Percentiles rank a stretch among this genome's conserved stretches.
Evolutionary conservation across 805 yeast genomes (phyloP).

Genomic region (Jamesozyma jinghongensis): DNA sequence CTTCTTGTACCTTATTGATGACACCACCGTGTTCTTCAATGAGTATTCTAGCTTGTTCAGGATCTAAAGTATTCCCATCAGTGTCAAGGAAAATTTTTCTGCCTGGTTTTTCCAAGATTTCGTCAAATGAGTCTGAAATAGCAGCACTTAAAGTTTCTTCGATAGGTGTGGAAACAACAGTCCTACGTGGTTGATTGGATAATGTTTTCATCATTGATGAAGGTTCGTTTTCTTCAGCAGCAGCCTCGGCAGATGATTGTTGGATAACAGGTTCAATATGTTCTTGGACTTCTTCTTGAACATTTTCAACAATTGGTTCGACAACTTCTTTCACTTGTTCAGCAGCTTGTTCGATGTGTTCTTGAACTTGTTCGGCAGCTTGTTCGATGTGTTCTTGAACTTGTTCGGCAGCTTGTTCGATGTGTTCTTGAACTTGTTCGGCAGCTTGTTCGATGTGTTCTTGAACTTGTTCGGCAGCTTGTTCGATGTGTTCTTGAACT

Average conservation of each 20-base stretch:
- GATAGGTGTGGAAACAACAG: too few species aligned
- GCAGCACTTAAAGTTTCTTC: too few species aligned
- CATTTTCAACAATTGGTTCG: not conserved
- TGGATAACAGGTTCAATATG: too few species aligned
- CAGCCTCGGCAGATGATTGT: constrained; percentile 8
- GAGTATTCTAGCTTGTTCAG: constrained; percentile 25
- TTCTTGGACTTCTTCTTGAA: not conserved
- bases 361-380: not conserved
- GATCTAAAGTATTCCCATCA: constrained; percentile 31
- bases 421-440: too few species aligned
- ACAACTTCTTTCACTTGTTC: not conserved
- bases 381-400: not conserved
- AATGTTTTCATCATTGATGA: not conserved
- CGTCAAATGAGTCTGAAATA: constrained; percentile 8
- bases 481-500: too few species aligned
- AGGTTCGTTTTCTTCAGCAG: constrained; percentile 6
- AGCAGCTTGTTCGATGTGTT: not conserved
- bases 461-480: too few species aligned
- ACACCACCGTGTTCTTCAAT: constrained; percentile 23
- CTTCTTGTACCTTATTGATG: constrained; percentile 2
- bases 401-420: too few species aligned
- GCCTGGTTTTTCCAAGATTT: constrained; percentile 20
- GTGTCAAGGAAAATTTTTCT: constrained; percentile 31
- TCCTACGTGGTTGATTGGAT: too few species aligned
- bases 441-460: too few species aligned